These are phyloP conservation scores for Podospora fimiseda DNA, from an alignment of 495 filamentous ascomycete genomes.

Conservation along the genomic window DNA sequence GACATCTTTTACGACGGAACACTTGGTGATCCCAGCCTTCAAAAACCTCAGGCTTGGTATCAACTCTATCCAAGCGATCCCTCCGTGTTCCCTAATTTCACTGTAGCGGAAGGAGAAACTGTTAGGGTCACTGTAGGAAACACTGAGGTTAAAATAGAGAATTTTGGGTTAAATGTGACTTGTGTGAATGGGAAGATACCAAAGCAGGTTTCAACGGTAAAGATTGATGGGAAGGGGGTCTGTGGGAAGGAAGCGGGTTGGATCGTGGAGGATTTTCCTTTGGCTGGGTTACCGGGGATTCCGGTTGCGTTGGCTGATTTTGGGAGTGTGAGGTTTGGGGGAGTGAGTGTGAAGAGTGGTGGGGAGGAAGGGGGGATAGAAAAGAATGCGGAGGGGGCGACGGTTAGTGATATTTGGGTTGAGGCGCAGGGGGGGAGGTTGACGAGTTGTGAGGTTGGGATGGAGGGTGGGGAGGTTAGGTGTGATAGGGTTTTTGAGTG, in stretches of 20 bases:
- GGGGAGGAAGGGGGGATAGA: neutral
- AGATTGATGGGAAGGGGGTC: neutral
- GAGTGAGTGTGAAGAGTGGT: conserved; percentile 6
- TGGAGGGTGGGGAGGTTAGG: conserved; percentile 6
- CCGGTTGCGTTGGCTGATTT: conserved; percentile 26
- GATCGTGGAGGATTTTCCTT: conserved; percentile 24
- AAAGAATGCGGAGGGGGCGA: conserved; percentile 7
- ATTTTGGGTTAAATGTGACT: conserved; percentile 13
- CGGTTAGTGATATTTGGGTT: conserved; percentile 18
- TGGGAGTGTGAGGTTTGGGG: conserved; percentile 14
- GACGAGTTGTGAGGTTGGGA: conserved; percentile 17
- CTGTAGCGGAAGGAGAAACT: conserved; percentile 12
- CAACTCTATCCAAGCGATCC: conserved; percentile 6
- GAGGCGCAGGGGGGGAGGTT: conserved; percentile 22
- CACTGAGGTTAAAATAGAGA: conserved; percentile 14
- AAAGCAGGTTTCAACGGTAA: neutral
- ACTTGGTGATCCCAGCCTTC: conserved; percentile 1
- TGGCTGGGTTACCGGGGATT: conserved; percentile 12
- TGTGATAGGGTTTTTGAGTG: conserved; percentile 12
- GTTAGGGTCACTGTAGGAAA: conserved; percentile 6
- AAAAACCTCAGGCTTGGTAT: conserved; percentile 20
- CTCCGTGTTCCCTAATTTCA: conserved; percentile 14
- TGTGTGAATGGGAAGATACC: neutral
- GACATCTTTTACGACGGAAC: conserved; percentile 24
- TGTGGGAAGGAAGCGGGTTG: conserved; percentile 19